Evolutionary conservation across 2,329 filamentous ascomycete genomes (phyloP).

Genomic region (Westerdykella aurantiaca): DNA sequence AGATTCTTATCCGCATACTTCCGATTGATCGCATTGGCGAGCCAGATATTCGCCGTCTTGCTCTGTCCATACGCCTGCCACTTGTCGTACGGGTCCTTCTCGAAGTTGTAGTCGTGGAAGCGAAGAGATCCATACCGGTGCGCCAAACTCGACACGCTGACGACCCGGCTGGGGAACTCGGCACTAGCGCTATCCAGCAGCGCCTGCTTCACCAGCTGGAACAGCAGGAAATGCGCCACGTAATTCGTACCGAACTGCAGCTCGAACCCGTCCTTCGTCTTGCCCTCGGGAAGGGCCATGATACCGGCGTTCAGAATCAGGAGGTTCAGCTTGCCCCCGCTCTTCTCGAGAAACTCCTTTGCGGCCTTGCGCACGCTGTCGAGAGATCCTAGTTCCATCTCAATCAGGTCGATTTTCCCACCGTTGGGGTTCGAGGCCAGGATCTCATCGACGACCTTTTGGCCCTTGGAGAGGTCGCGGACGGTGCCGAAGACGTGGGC

Average conservation of each 20-base stretch:
- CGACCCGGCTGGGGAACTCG: slow-evolving; percentile 32
- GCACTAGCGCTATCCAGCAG: slow-evolving; percentile 29
- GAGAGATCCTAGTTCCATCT: slow-evolving; percentile 19
- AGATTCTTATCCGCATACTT: slow-evolving; percentile 10
- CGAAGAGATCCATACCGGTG: slow-evolving; percentile 37
- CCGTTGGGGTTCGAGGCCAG: slow-evolving; percentile 8
- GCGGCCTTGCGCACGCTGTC: slow-evolving; percentile 16
- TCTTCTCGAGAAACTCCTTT: slow-evolving; percentile 13
- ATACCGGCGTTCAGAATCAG: slow-evolving; percentile 31
- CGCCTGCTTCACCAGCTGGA: slow-evolving; percentile 42
- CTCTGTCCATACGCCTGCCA: slow-evolving; percentile 48
- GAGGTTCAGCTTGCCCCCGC: slow-evolving; percentile 14
- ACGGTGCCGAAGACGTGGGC: slow-evolving; percentile 43
- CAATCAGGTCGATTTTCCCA: slow-evolving; percentile 16
- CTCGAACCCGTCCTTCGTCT: slow-evolving; percentile 34
- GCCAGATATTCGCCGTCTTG: slow-evolving; percentile 47
- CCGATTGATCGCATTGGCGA: slow-evolving; percentile 17
- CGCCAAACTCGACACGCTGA: slow-evolving; percentile 41
- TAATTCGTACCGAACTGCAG: slow-evolving; percentile 46
- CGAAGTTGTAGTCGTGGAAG: slow-evolving; percentile 42
- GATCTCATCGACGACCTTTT: slow-evolving; percentile 18
- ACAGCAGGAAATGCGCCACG: slow-evolving; percentile 46
- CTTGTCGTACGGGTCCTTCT: slow-evolving; percentile 36
- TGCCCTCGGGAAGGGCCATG: slow-evolving; percentile 29
- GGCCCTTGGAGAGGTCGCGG: slow-evolving; percentile 33